These are phyloP conservation scores for Guyanaporus albipodus DNA, from an alignment of 768 basidiomycete species.

Conservation along the genomic window DNA sequence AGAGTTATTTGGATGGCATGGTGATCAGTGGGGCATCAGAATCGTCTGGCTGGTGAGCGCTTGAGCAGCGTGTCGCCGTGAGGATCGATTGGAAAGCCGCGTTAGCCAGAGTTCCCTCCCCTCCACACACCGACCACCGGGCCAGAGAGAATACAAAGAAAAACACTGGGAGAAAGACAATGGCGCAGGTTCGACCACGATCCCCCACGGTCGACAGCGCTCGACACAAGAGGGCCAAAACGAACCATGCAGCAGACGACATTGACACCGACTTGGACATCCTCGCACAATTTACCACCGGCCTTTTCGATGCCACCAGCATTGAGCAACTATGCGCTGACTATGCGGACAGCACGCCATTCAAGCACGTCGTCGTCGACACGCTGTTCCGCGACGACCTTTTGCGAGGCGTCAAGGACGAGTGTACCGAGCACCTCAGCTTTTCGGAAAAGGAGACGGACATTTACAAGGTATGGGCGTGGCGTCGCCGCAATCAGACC, in stretches of 20 bases:
- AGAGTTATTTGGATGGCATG: too few species aligned
- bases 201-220: slow-evolving; percentile 34
- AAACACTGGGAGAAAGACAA: slow-evolving; percentile 12
- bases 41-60: too few species aligned
- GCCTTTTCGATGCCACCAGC: slow-evolving; percentile 54
- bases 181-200: slow-evolving; percentile 47
- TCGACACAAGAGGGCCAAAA: slow-evolving; percentile 37
- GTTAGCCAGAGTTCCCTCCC: not conserved
- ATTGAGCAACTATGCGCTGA: slow-evolving; percentile 50
- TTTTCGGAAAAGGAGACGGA: slow-evolving; percentile 97
- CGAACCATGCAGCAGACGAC: slow-evolving; percentile 28
- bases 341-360: slow-evolving; percentile 64
- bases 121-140: not conserved
- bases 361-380: slow-evolving; percentile 78
- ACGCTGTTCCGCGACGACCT: slow-evolving; percentile 83
- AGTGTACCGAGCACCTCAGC: slow-evolving; percentile 71
- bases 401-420: slow-evolving; percentile 75
- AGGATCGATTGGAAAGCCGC: not conserved
- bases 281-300: slow-evolving; percentile 28
- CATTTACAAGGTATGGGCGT: slow-evolving; percentile 81
- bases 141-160: not conserved
- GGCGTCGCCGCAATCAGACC: not conserved
- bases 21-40: too few species aligned
- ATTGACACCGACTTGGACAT: slow-evolving; percentile 9
- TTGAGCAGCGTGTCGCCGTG: not conserved